phyloP scores from a whole-genome alignment of 2,329 filamentous ascomycete genomes.

The Colletotrichum orbiculare region DNA sequence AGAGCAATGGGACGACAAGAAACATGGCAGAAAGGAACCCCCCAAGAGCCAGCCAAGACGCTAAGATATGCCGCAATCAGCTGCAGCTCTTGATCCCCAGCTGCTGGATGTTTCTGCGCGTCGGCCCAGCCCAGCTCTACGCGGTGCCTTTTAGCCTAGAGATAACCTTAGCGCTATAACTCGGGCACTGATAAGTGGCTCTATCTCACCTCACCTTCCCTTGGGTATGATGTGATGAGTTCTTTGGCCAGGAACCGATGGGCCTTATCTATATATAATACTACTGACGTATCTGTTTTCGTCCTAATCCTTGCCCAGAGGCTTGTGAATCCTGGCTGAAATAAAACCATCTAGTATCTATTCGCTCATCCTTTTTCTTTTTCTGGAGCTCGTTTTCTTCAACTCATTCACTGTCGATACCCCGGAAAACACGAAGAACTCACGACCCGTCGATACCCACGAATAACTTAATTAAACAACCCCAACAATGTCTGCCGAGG shows the following conservation, averaged over 20 bases:
- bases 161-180: conserved; percentile 27
- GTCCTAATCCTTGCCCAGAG: not conserved
- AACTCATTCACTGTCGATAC: not conserved
- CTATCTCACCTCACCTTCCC: conserved; percentile 21
- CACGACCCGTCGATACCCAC: not conserved
- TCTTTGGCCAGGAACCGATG: conserved; percentile 23
- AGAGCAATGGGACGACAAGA: not conserved
- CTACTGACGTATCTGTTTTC: conserved; percentile 32
- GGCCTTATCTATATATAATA: conserved; percentile 33
- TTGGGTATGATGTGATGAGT: conserved; percentile 31
- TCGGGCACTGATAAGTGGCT: conserved; percentile 21
- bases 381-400: not conserved
- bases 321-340: conserved; percentile 6
- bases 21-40: not conserved
- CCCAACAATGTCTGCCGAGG: conserved; percentile 55
- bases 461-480: not conserved
- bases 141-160: not conserved
- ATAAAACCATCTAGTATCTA: conserved; percentile 16
- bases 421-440: not conserved
- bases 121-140: not conserved
- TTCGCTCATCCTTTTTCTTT: not conserved
- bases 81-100: conserved; percentile 3
- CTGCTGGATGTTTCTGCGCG: conserved; percentile 6
- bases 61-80: conserved; percentile 30
- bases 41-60: conserved; percentile 26